A percentile compares a stretch with the other conserved stretches of the same genome.
Conservation (phyloP, 169 alveolate genomes). For the Perkinsus marinus region DNA sequence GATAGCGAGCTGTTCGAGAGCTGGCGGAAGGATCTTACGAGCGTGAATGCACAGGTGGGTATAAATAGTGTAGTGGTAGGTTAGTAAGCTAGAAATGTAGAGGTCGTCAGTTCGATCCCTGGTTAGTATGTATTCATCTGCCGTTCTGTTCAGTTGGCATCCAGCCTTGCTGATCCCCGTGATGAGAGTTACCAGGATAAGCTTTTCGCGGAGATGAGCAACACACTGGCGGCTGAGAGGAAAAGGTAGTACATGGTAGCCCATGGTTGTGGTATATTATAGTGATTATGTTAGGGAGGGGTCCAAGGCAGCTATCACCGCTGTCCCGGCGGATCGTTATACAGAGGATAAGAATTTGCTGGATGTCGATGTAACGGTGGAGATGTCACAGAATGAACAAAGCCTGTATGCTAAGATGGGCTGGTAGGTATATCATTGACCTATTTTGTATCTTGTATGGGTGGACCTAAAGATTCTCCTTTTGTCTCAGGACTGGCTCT, state of each 20-base stretch:
- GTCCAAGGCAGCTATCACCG: background rate
- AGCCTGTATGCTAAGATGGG: background rate
- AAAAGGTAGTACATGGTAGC: background rate
- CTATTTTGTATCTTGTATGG: background rate
- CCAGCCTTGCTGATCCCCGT: background rate
- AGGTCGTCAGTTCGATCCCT: too few relatives aligned
- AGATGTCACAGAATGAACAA: background rate
- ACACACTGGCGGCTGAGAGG: background rate
- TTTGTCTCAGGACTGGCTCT: background rate
- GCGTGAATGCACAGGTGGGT: background rate
- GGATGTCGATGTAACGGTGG: background rate
- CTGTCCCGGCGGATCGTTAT: background rate
- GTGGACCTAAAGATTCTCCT: background rate
- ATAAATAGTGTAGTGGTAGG: background rate
- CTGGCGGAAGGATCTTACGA: background rate
- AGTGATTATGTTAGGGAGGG: background rate
- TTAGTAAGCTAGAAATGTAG: background rate
- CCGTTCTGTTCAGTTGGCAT: background rate
- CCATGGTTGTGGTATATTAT: background rate
- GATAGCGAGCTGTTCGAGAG: background rate
- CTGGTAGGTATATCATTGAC: background rate
- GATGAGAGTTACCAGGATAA: background rate
- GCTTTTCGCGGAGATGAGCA: background rate
- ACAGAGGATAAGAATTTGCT: background rate
- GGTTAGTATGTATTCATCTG: too few relatives aligned